phyloP scores from a whole-genome alignment of 1,139 yeast genomes.

The Kodamaea anthophila region DNA sequence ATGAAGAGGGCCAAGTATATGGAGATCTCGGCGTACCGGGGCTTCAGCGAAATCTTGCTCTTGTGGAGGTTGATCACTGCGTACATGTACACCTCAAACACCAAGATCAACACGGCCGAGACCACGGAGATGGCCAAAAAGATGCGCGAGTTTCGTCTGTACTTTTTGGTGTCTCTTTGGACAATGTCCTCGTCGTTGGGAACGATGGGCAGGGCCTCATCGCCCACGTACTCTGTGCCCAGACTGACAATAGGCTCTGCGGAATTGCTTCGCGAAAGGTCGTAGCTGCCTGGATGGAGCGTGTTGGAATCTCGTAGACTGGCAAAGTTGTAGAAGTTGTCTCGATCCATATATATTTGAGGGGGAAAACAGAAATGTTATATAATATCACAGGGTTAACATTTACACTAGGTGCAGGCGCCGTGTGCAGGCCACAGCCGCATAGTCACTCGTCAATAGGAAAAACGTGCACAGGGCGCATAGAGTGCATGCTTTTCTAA shows the following conservation, averaged over 20 bases:
- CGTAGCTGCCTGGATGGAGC: not conserved
- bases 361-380: too few relatives aligned
- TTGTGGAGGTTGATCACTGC: constrained; percentile 31
- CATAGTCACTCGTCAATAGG: too few relatives aligned
- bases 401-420: too few relatives aligned
- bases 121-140: constrained; percentile 24
- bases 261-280: constrained; percentile 1
- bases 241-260: not conserved
- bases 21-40: constrained; percentile 15
- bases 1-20: constrained; percentile 24
- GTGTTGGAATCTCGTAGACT: constrained; percentile 6
- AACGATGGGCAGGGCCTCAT: constrained; percentile 2
- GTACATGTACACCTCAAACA: constrained; percentile 29
- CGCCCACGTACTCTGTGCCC: not conserved
- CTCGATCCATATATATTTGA: constrained; percentile 2
- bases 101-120: constrained; percentile 25
- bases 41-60: constrained; percentile 13
- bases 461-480: too few relatives aligned
- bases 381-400: too few relatives aligned
- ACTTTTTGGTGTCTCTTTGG: constrained; percentile 7
- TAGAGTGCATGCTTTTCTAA: too few relatives aligned
- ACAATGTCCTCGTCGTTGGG: constrained; percentile 2
- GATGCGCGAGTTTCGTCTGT: constrained; percentile 13
- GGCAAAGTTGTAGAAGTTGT: constrained; percentile 12
- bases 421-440: too few relatives aligned